A percentile compares a stretch with the other conserved stretches of the same genome.
These are phyloP conservation scores for Tricholoma terreum DNA, from an alignment of 768 basidiomycete genomes.

Conservation along the genomic window DNA sequence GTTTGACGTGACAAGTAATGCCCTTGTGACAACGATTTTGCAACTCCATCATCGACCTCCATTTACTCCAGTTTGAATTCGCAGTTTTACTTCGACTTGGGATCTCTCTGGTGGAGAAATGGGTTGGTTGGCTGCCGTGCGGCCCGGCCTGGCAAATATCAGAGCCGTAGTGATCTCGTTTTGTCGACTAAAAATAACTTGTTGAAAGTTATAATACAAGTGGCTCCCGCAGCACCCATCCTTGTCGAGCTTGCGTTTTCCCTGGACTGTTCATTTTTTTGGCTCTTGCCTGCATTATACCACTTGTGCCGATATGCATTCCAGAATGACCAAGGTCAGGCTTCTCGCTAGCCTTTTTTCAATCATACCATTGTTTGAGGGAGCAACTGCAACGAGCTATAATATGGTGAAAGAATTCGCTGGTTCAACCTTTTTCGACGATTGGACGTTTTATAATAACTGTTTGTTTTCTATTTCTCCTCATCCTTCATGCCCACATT, in stretches of 20 bases:
- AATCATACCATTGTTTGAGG: neutral
- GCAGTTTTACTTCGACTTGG: too few species aligned
- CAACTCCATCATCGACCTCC: too few species aligned
- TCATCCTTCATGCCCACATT: neutral
- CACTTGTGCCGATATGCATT: neutral
- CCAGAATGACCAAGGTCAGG: neutral
- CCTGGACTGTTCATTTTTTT: neutral
- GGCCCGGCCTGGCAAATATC: too few species aligned
- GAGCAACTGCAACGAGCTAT: slow-evolving; percentile 31
- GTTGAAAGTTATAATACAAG: too few species aligned
- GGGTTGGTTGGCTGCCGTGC: too few species aligned
- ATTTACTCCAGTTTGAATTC: too few species aligned
- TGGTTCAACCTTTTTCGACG: slow-evolving; percentile 63
- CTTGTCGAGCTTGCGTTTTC: neutral
- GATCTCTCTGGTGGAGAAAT: too few species aligned
- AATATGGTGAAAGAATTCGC: slow-evolving; percentile 53
- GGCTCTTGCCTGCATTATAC: neutral
- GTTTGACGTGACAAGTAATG: too few species aligned
- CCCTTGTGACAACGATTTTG: too few species aligned
- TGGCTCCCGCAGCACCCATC: neutral
- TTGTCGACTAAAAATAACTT: too few species aligned
- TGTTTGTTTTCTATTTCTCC: slow-evolving; percentile 35
- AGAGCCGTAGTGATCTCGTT: too few species aligned
- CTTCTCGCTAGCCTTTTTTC: neutral
- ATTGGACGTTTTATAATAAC: slow-evolving; percentile 62